phyloP scores from a whole-genome alignment of 805 yeast genomes.

The Pichia rugopelliculosa region DNA sequence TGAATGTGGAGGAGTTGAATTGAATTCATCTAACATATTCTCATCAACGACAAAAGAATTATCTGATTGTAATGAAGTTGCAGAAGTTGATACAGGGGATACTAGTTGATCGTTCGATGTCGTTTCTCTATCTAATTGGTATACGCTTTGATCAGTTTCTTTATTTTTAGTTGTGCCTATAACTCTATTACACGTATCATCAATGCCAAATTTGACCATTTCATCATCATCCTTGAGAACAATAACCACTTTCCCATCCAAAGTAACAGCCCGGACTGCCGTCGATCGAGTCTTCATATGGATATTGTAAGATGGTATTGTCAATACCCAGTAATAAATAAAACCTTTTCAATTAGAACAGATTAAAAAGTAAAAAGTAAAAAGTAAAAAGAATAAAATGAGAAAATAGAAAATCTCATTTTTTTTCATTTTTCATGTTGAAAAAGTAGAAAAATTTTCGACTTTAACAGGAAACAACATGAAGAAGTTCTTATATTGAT shows the following conservation, averaged over 20 bases:
- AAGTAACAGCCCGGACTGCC: neutral
- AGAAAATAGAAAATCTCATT: neutral
- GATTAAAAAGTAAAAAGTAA: neutral
- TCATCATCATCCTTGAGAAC: neutral
- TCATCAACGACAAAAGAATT: neutral
- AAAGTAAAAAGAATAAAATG: neutral
- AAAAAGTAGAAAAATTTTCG: neutral
- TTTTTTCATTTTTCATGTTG: neutral
- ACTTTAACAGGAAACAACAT: neutral
- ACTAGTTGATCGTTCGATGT: neutral
- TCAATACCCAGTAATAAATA: neutral
- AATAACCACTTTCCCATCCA: neutral
- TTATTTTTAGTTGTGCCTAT: neutral
- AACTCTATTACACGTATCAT: neutral
- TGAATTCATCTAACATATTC: neutral
- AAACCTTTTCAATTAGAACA: neutral
- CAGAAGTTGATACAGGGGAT: neutral
- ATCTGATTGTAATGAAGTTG: neutral
- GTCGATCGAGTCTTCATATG: neutral
- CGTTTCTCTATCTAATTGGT: neutral
- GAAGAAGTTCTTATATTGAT: neutral
- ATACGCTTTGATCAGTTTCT: neutral
- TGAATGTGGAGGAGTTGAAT: slow-evolving; percentile 2
- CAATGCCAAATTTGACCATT: neutral
- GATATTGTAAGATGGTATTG: no score